A percentile compares a stretch with the other conserved stretches of the same genome.
These are phyloP conservation scores for Strobilomyces echinocephalus DNA, from an alignment of 768 basidiomycete genomes.

Conservation along the genomic window DNA sequence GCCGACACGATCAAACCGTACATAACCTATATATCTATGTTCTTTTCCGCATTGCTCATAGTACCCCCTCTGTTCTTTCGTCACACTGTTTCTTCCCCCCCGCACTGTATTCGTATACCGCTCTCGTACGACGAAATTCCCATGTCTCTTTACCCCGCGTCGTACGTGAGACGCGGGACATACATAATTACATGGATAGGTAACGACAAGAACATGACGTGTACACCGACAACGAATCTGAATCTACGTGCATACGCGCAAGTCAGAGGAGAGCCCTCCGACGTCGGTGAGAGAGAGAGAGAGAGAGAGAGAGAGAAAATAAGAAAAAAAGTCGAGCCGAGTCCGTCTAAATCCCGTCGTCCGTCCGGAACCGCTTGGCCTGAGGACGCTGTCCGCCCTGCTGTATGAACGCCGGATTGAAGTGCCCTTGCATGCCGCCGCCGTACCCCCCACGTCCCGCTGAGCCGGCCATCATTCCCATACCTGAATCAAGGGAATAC, in stretches of 20 bases:
- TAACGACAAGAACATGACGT: constrained; percentile 7
- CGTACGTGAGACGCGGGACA: too few species aligned
- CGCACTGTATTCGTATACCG: constrained; percentile 15
- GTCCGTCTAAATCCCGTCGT: constrained; percentile 39
- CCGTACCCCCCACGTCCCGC: constrained; percentile 28
- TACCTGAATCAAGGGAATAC: constrained; percentile 34
- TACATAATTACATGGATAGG: constrained; percentile 28
- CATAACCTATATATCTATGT: constrained; percentile 7
- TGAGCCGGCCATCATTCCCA: constrained; percentile 47
- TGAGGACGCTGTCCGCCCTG: constrained; percentile 40
- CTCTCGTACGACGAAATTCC: not conserved
- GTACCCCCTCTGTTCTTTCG: not conserved
- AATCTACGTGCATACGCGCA: not conserved
- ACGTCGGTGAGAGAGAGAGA: too few species aligned
- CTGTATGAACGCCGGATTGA: constrained; percentile 72
- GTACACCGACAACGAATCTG: not conserved
- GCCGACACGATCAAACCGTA: not conserved
- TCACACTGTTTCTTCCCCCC: not conserved
- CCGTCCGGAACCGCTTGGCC: constrained; percentile 52
- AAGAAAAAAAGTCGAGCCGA: not conserved
- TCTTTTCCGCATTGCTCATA: not conserved
- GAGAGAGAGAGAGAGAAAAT: too few species aligned
- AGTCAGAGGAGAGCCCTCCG: too few species aligned
- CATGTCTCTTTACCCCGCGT: not conserved
- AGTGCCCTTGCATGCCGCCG: constrained; percentile 55